These are phyloP conservation scores for Bryopsis sp. DNA, from an alignment of 139 green algal genomes.

Conservation along the genomic window DNA sequence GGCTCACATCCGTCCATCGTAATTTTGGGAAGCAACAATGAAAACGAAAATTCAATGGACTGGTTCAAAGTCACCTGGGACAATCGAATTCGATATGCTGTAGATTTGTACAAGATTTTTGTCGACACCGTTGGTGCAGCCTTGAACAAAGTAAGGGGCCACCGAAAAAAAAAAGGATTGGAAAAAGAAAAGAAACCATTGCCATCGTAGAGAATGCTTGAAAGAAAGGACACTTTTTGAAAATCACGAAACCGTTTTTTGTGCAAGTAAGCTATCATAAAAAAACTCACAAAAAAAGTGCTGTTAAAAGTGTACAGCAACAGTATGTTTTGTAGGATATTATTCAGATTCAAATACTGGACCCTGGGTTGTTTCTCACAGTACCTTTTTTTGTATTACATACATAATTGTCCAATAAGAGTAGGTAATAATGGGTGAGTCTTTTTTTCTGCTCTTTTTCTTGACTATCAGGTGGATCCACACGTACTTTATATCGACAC, in stretches of 20 bases:
- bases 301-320: too few species aligned
- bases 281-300: not conserved
- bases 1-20: constrained; percentile 49
- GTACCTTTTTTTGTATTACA: not conserved
- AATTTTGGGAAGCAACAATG: constrained; percentile 66
- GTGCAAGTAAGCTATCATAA: not conserved
- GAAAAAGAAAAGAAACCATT: not conserved
- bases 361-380: too few species aligned
- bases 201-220: too few species aligned
- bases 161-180: not conserved
- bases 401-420: not conserved
- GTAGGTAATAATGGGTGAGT: not conserved
- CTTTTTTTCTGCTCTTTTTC: not conserved
- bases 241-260: not conserved
- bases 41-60: constrained; percentile 20
- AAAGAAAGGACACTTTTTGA: not conserved
- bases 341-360: too few species aligned
- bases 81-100: not conserved
- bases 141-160: not conserved
- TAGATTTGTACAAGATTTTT: not conserved
- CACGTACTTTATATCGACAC: constrained; percentile 51
- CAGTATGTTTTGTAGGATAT: too few species aligned
- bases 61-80: constrained; percentile 12
- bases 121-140: not conserved
- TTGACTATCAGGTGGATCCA: constrained; percentile 33